A percentile compares a stretch with the other conserved stretches of the same genome.
These are phyloP conservation scores for Helicostylum pulchrum DNA, from an alignment of 192 early-diverging fungal genomes.

Conservation along the genomic window DNA sequence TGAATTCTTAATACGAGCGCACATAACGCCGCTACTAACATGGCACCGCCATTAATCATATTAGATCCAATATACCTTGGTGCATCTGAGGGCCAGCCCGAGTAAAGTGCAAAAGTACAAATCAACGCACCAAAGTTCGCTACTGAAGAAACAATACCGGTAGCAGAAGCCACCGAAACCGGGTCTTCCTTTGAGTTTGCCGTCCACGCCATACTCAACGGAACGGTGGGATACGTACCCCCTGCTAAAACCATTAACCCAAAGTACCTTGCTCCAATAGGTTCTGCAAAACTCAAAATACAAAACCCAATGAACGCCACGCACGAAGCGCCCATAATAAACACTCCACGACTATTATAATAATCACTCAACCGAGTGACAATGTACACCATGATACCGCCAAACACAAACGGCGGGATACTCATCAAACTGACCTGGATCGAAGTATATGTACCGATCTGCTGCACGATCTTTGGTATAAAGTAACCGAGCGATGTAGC, in stretches of 20 bases:
- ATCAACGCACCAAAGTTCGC: conserved; percentile 36
- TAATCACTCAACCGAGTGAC: conserved; percentile 26
- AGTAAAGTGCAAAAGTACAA: conserved; percentile 35
- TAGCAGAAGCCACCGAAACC: conserved; percentile 30
- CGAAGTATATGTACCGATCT: conserved; percentile 30
- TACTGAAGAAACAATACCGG: conserved; percentile 34
- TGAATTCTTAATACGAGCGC: conserved; percentile 20
- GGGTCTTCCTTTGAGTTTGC: conserved; percentile 35
- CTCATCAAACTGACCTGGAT: conserved; percentile 38
- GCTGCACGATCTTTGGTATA: conserved; percentile 32
- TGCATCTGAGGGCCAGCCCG: conserved; percentile 31
- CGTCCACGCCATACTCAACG: conserved; percentile 37
- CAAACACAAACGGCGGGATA: conserved; percentile 36
- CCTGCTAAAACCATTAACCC: conserved; percentile 36
- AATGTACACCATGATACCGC: conserved; percentile 25
- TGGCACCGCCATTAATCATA: conserved; percentile 33
- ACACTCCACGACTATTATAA: conserved; percentile 18
- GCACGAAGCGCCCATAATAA: conserved; percentile 28
- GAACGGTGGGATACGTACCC: conserved; percentile 36
- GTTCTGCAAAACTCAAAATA: conserved; percentile 28
- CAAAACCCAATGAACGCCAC: conserved; percentile 28
- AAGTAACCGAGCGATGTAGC: conserved; percentile 38
- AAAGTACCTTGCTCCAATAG: conserved; percentile 31
- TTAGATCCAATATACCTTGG: conserved; percentile 36
- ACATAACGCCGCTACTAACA: conserved; percentile 30